phyloP scores from a whole-genome alignment of 306 rosid species.

The Luffa aegyptiaca region DNA sequence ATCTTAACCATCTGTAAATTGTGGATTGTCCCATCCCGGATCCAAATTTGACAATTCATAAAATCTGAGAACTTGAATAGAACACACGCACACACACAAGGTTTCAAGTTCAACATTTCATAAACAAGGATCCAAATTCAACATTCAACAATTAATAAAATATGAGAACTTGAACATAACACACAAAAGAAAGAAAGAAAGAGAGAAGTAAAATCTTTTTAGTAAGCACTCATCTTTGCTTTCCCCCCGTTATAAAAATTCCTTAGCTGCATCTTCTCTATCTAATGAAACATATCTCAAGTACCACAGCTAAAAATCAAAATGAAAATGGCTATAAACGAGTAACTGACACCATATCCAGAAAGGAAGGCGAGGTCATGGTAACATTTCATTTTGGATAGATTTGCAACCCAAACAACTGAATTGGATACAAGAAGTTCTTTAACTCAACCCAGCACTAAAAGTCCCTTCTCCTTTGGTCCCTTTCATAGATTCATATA shows the following conservation, averaged over 20 bases:
- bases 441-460: too few relatives aligned
- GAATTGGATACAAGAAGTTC: too few relatives aligned
- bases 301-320: not conserved
- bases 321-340: not conserved
- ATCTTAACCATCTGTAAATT: not conserved
- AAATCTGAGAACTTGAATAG: not conserved
- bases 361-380: not conserved
- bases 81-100: too few relatives aligned
- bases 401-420: too few relatives aligned
- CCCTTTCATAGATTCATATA: too few relatives aligned
- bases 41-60: not conserved
- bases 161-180: not conserved
- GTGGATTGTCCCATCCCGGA: not conserved
- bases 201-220: not conserved
- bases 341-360: not conserved
- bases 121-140: not conserved
- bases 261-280: not conserved
- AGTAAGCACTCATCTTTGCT: not conserved
- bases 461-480: too few relatives aligned
- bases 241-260: not conserved
- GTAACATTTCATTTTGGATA: not conserved
- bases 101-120: too few relatives aligned
- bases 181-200: not conserved
- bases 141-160: not conserved
- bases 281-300: not conserved